Conservation (phyloP, 352 stramenopile genomes). For the Phytophthora quininea region DNA sequence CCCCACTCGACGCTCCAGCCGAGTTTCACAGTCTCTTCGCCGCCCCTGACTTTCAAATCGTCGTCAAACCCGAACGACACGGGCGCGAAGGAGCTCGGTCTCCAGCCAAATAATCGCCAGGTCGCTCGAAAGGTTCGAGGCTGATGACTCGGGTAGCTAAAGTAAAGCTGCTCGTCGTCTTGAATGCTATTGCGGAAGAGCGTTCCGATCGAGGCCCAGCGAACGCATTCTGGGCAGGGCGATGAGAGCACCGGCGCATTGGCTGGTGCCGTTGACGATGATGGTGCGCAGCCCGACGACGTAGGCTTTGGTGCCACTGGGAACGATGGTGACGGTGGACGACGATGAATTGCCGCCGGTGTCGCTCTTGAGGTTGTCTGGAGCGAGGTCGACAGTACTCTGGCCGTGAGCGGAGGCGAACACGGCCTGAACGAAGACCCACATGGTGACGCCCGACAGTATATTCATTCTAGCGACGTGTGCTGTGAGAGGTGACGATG, state of each 20-base stretch:
- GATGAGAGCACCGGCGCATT: constrained; percentile 5
- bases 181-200: constrained; percentile 10
- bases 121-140: constrained; percentile 24
- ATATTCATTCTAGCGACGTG: too few relatives aligned
- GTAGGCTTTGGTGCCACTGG: constrained; percentile 37
- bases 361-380: constrained; percentile 22
- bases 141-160: not conserved
- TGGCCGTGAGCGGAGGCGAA: constrained; percentile 6
- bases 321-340: constrained; percentile 15
- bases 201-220: constrained; percentile 1
- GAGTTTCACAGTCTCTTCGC: constrained; percentile 29
- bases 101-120: constrained; percentile 33
- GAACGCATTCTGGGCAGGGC: not conserved
- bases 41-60: constrained; percentile 14
- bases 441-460: not conserved
- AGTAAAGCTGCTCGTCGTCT: constrained; percentile 12
- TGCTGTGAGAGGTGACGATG: too few relatives aligned
- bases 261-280: constrained; percentile 6
- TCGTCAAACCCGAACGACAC: constrained; percentile 22
- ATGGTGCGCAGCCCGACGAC: constrained; percentile 14
- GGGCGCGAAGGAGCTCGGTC: constrained; percentile 16
- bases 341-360: constrained; percentile 5
- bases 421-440: not conserved
- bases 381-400: constrained; percentile 9
- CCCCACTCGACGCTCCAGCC: constrained; percentile 28